Evolutionary conservation across 2,329 filamentous ascomycete genomes (phyloP), one percentile per base, ranked within the genome.

Genomic region (Pseudocercospora fuligena): DNA sequence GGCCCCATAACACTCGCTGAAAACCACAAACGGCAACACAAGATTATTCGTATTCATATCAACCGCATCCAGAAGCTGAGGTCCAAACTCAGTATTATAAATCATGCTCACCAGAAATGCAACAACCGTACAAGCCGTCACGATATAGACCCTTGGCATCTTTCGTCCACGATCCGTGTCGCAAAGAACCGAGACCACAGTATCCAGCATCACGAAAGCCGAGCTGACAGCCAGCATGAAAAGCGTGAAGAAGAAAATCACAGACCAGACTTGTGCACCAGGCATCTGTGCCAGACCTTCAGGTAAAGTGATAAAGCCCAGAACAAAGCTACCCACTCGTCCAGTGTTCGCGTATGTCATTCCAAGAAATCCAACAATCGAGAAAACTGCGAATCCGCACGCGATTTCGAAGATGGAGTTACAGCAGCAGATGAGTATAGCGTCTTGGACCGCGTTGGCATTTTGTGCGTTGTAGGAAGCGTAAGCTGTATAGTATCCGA

Each of bases 401-500:
- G 31, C 31, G 31, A 33, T 33, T 14, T 33, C 31, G 31, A 33
- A 33, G 31, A 33, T 33, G 1, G 31, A 33, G 31, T 33, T 33
- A 33, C 31, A 33, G 31, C 31, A 33, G 31, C 31, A 33, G 31
- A 33, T 33, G 31, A 33, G 31, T 2, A 33, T 2, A 2, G 86
- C 84, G 64, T 88, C 86, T 82, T 86, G 84, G 1, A 88, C 86
- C 0, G 86, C 85, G 61, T 88, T 87, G 9, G 86, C 85, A 72
- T 86, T 82, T 67, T 80, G 84, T 70, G 78, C 74, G 67, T 88
- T 88, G 74, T 88, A 88, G 0, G 84, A 87, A 0, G 86, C 85
- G 68, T 88, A 88, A 0, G 82, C 83, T 0, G 85, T 88, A 68
- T 87, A 88, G 72, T 86, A 87, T 2, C 86, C 86, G 70, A 88